These are phyloP conservation scores for Darksidea phi DNA, from an alignment of 495 filamentous ascomycete genomes.

Conservation along the genomic window DNA sequence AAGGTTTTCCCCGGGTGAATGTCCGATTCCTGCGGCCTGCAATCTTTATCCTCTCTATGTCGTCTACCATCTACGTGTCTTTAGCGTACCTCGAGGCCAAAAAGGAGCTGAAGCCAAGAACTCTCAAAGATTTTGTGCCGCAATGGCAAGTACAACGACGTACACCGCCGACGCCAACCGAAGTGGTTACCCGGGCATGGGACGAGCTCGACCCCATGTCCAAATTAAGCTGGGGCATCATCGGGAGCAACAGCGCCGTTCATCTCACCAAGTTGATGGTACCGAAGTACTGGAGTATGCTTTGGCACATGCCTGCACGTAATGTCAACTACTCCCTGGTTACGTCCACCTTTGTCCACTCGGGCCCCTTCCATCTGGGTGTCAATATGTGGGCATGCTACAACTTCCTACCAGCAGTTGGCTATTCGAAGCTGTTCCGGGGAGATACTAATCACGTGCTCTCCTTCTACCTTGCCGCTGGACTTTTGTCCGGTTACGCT, in stretches of 20 bases:
- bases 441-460: constrained; percentile 13
- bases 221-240: constrained; percentile 4
- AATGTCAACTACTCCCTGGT: constrained; percentile 16
- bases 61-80: constrained; percentile 4
- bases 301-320: constrained; percentile 22
- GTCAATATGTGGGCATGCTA: constrained; percentile 22
- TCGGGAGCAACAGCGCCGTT: constrained; percentile 8
- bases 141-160: background rate
- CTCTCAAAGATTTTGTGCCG: background rate
- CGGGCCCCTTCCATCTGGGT: constrained; percentile 6
- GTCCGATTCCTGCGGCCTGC: background rate
- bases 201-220: constrained; percentile 1
- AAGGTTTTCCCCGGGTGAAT: background rate
- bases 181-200: constrained; percentile 5
- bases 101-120: constrained; percentile 1
- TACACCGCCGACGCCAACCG: background rate
- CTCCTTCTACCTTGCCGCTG: constrained; percentile 18
- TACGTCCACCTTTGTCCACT: constrained; percentile 25
- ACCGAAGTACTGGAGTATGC: background rate
- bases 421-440: constrained; percentile 11
- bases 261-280: constrained; percentile 10
- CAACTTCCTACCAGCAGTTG: constrained; percentile 14
- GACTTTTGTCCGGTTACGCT: constrained; percentile 8
- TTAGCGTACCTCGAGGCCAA: constrained; percentile 17
- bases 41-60: constrained; percentile 1